These are phyloP conservation scores for Leccinum rimulosum DNA, from an alignment of 768 basidiomycete species.

Conservation along the genomic window DNA sequence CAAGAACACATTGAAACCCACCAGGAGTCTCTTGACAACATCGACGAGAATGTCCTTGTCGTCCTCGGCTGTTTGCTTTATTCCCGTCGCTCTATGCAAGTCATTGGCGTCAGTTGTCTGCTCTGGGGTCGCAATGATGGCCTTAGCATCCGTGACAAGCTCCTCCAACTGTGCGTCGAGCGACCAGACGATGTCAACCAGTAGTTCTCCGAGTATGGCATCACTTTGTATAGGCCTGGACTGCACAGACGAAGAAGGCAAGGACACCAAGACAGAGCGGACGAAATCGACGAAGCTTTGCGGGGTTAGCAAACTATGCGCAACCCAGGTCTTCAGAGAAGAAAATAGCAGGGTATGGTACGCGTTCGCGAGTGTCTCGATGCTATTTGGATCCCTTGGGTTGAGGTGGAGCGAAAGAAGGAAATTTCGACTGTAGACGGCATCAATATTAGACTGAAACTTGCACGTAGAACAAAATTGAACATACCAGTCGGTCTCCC, in stretches of 20 bases:
- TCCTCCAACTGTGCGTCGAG: slow-evolving; percentile 78
- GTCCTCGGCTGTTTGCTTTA: slow-evolving; percentile 52
- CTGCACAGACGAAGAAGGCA: slow-evolving; percentile 63
- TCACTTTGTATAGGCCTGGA: slow-evolving; percentile 39
- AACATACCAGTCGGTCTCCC: slow-evolving; percentile 61
- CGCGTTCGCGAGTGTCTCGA: slow-evolving; percentile 59
- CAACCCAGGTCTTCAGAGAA: slow-evolving; percentile 54
- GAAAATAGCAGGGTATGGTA: slow-evolving; percentile 70
- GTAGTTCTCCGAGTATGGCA: slow-evolving; percentile 57
- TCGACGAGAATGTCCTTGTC: slow-evolving; percentile 61
- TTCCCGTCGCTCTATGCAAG: slow-evolving; percentile 36
- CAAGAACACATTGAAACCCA: slow-evolving; percentile 26
- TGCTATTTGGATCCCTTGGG: slow-evolving; percentile 48
- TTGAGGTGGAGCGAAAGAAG: slow-evolving; percentile 60
- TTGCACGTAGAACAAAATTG: slow-evolving; percentile 13
- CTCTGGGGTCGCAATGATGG: slow-evolving; percentile 35
- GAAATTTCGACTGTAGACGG: slow-evolving; percentile 51
- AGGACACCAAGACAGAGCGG: slow-evolving; percentile 52
- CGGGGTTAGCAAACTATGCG: slow-evolving; percentile 45
- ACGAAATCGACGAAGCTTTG: slow-evolving; percentile 61
- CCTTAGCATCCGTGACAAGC: slow-evolving; percentile 53
- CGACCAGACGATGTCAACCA: slow-evolving; percentile 83
- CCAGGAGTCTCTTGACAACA: slow-evolving; percentile 61
- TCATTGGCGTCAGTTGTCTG: slow-evolving; percentile 22
- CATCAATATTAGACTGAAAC: slow-evolving; percentile 14